Conservation (phyloP, 768 basidiomycete genomes). For the Psilocybe subaeruginosa region DNA sequence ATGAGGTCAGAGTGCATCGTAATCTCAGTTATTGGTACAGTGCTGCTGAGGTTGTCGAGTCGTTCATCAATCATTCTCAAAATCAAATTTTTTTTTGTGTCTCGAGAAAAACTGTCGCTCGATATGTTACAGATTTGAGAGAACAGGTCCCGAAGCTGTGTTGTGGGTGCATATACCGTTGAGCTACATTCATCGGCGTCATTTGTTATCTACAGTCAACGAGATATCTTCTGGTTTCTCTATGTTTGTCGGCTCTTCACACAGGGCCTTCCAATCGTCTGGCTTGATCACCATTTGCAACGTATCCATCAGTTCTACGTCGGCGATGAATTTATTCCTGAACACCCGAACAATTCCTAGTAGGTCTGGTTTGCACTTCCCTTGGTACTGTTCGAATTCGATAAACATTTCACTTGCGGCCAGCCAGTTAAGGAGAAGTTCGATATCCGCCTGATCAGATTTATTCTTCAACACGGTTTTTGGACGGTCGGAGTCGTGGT, state of each 20-base stretch:
- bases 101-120: neutral
- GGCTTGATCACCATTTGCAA: constrained; percentile 20
- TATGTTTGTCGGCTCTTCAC: neutral
- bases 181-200: too few species aligned
- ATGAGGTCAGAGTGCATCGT: constrained; percentile 4
- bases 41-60: constrained; percentile 14
- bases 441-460: constrained; percentile 24
- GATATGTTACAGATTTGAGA: neutral
- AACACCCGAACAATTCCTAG: constrained; percentile 21
- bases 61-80: constrained; percentile 5
- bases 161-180: too few species aligned
- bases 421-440: constrained; percentile 27
- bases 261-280: constrained; percentile 29
- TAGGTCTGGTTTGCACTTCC: constrained; percentile 23
- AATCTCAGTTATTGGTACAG: constrained; percentile 12
- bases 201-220: too few species aligned
- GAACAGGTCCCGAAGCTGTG: too few species aligned
- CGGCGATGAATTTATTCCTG: constrained; percentile 6
- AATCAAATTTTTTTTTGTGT: constrained; percentile 6
- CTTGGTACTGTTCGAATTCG: constrained; percentile 25
- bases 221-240: too few species aligned
- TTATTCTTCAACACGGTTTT: constrained; percentile 24
- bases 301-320: constrained; percentile 18
- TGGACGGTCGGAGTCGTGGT: constrained; percentile 25
- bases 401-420: constrained; percentile 23